Evolutionary conservation across 768 basidiomycete genomes (phyloP).

Genomic region (Kwoniella europaea): DNA sequence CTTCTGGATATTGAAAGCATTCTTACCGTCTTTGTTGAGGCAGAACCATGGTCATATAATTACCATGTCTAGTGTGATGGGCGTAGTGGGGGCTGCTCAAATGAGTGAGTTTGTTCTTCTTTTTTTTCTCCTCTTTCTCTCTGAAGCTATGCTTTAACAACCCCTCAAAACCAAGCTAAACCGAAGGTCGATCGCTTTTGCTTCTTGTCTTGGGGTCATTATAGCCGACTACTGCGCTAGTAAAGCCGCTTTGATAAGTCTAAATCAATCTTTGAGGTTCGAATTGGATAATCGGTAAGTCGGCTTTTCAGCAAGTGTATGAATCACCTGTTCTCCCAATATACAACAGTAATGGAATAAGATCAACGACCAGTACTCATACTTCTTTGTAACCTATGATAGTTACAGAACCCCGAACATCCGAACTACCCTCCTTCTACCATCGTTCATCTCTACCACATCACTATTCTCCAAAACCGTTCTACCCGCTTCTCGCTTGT

Average conservation of each 20-base stretch:
- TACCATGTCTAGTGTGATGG: conserved; percentile 76
- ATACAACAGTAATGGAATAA: too few species aligned
- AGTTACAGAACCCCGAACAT: conserved; percentile 76
- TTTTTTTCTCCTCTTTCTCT: too few species aligned
- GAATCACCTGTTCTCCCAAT: too few species aligned
- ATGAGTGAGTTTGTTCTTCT: conserved; percentile 66
- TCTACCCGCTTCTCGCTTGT: conserved; percentile 64
- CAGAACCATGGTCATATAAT: conserved; percentile 84
- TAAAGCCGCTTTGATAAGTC: conserved; percentile 81
- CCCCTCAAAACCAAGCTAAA: background rate
- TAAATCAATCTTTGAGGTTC: conserved; percentile 83
- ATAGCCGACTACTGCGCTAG: conserved; percentile 87
- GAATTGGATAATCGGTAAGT: conserved; percentile 79
- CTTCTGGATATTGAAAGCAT: conserved; percentile 90
- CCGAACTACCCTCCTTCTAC: conserved; percentile 83
- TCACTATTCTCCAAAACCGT: conserved; percentile 68
- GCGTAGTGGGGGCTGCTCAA: conserved; percentile 72
- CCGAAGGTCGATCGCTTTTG: background rate
- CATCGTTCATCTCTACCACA: conserved; percentile 76
- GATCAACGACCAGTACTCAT: background rate
- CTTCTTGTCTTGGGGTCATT: background rate
- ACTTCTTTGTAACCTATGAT: background rate
- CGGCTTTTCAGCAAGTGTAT: background rate
- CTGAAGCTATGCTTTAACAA: too few species aligned
- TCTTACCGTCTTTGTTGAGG: conserved; percentile 85